These are phyloP conservation scores for Colletotrichum agaves DNA, from an alignment of 2,329 filamentous ascomycete species.

Conservation along the genomic window DNA sequence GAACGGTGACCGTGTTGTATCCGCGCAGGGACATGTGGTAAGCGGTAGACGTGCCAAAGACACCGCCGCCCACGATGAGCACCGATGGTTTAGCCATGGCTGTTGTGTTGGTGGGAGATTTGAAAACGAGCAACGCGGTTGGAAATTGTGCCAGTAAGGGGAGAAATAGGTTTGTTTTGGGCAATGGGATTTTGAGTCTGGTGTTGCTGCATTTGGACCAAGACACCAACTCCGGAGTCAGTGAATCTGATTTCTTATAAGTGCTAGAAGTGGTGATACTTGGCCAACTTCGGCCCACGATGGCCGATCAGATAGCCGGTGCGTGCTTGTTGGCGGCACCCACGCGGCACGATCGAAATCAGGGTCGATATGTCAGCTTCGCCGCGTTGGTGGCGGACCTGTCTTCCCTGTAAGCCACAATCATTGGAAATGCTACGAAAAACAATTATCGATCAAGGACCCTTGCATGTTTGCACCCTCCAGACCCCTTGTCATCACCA, in stretches of 20 bases:
- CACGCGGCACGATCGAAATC: not conserved
- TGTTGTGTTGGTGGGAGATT: no score
- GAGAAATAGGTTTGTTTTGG: not conserved
- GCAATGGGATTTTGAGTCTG: not conserved
- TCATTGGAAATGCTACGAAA: not conserved
- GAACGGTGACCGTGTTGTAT: constrained; percentile 40
- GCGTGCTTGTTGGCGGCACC: not conserved
- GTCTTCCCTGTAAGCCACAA: not conserved
- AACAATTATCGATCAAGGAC: not conserved
- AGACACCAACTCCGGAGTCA: not conserved
- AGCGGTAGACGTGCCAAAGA: constrained; percentile 50
- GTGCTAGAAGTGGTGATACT: not conserved
- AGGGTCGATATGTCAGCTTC: not conserved
- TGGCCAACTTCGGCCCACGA: not conserved
- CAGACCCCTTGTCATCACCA: not conserved
- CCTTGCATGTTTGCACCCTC: not conserved
- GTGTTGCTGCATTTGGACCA: not conserved
- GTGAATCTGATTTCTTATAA: not conserved
- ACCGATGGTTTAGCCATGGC: constrained; percentile 42
- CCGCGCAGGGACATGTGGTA: constrained; percentile 42
- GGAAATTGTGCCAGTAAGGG: no score
- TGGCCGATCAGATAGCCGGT: not conserved
- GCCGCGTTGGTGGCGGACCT: constrained; percentile 1
- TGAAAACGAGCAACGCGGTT: no score
- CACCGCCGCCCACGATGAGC: constrained; percentile 43